A percentile compares a stretch with the other conserved stretches of the same genome.
phyloP scores from a whole-genome alignment of 306 rosid species.

The Glycine soja region DNA sequence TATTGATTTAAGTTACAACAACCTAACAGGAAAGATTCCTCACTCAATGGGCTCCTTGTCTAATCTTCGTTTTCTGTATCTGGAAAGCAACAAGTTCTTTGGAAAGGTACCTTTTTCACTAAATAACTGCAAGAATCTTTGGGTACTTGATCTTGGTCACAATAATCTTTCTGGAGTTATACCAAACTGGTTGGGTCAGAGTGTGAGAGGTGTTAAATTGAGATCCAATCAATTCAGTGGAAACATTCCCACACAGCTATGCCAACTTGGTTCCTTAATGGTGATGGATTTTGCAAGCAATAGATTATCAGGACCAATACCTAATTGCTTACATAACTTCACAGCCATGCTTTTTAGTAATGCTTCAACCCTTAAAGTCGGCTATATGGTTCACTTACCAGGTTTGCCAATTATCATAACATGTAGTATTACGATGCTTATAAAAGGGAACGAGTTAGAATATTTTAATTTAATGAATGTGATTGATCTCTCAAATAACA shows the following conservation, averaged over 20 bases:
- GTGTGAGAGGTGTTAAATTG: neutral
- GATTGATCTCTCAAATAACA: constrained; percentile 43
- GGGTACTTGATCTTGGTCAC: neutral
- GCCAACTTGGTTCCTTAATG: constrained; percentile 27
- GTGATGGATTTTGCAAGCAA: constrained; percentile 30
- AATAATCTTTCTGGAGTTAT: constrained; percentile 29
- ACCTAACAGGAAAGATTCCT: neutral
- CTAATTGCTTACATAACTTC: too few relatives aligned
- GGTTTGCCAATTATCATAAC: too few relatives aligned
- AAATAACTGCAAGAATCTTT: neutral
- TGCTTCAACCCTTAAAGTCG: neutral
- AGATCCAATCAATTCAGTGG: constrained; percentile 40
- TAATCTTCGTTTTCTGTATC: neutral
- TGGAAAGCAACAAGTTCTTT: neutral
- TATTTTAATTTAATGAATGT: neutral
- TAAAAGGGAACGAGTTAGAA: neutral
- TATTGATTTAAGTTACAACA: neutral
- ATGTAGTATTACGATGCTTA: neutral
- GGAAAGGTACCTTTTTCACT: constrained; percentile 36
- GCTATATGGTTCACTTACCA: neutral
- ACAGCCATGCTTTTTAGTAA: neutral
- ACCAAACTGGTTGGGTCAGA: constrained; percentile 21
- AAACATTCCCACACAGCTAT: neutral
- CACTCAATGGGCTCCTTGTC: constrained; percentile 18
- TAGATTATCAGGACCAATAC: neutral